Evolutionary conservation across 768 basidiomycete genomes (phyloP).

Genomic region (Hortiboletus flavorubellus): DNA sequence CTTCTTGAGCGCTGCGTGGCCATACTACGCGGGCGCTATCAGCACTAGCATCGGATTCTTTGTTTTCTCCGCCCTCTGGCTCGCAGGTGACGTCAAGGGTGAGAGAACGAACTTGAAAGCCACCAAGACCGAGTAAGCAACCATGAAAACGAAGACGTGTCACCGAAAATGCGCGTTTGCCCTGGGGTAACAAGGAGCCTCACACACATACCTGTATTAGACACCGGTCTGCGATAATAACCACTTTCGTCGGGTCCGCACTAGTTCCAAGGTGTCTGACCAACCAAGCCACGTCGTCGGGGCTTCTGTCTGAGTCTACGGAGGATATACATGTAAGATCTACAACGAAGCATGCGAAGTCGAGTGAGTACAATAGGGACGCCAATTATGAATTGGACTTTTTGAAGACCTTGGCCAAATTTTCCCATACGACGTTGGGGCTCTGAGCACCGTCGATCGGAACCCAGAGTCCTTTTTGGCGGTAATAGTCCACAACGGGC

Average conservation of each 20-base stretch:
- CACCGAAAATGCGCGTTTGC: conserved; percentile 7
- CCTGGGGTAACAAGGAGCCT: conserved; percentile 4
- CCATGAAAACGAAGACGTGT: neutral
- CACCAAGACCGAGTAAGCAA: conserved; percentile 27
- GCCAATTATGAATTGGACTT: conserved; percentile 18
- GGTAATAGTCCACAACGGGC: conserved; percentile 97
- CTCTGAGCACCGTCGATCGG: conserved; percentile 93
- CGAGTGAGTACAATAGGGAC: neutral
- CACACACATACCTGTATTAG: conserved; percentile 24
- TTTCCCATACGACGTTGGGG: conserved; percentile 89
- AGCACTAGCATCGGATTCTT: conserved; percentile 85
- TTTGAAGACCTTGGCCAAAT: conserved; percentile 63
- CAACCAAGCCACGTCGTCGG: conserved; percentile 1
- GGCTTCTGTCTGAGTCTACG: conserved; percentile 18
- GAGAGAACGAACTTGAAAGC: conserved; percentile 47
- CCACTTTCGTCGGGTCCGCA: neutral
- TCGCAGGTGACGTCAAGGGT: conserved; percentile 76
- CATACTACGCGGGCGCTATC: conserved; percentile 89
- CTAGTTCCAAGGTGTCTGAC: neutral
- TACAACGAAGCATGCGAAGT: conserved; percentile 10
- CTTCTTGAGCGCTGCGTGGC: conserved; percentile 94
- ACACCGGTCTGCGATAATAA: neutral
- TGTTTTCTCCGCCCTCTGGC: conserved; percentile 83
- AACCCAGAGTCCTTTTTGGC: conserved; percentile 83
- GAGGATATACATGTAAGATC: conserved; percentile 27